Conservation (phyloP, 192 early-diverging fungal species). For the Coemansia sp. region DNA sequence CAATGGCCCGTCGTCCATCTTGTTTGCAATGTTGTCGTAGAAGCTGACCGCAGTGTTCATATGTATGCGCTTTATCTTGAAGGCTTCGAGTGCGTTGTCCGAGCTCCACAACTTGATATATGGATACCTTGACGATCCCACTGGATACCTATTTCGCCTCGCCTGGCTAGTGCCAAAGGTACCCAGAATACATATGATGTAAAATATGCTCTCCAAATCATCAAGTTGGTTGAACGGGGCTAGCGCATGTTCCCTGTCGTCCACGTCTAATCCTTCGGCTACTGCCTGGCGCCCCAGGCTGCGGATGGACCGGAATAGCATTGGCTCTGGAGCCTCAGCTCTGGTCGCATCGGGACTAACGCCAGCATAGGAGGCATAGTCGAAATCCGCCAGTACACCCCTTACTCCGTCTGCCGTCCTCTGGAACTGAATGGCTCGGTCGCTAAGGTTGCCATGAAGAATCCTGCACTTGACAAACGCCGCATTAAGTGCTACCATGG, state of each 20-base stretch:
- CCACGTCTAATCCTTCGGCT: no score
- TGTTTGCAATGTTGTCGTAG: background rate
- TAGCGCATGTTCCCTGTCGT: no score
- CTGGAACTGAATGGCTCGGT: background rate
- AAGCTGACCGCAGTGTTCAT: background rate
- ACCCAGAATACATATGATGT: background rate
- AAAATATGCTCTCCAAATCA: background rate
- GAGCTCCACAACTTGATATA: background rate
- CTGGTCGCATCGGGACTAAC: no score
- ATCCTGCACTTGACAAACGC: background rate
- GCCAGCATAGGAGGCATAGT: background rate
- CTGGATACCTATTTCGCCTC: background rate
- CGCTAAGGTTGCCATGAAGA: background rate
- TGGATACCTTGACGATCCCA: fast-evolving
- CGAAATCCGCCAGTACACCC: background rate
- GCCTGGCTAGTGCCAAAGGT: background rate
- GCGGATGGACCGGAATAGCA: constrained; percentile 27
- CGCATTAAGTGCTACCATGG: background rate
- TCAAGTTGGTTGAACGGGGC: no score
- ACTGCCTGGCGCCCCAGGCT: constrained; percentile 8
- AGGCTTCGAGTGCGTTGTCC: no score
- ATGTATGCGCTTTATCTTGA: background rate
- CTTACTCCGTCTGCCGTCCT: background rate
- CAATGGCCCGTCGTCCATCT: background rate
- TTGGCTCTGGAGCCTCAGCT: background rate